These are phyloP conservation scores for Exophiala spinifera DNA, from an alignment of 2,329 filamentous ascomycete species.

Conservation along the genomic window DNA sequence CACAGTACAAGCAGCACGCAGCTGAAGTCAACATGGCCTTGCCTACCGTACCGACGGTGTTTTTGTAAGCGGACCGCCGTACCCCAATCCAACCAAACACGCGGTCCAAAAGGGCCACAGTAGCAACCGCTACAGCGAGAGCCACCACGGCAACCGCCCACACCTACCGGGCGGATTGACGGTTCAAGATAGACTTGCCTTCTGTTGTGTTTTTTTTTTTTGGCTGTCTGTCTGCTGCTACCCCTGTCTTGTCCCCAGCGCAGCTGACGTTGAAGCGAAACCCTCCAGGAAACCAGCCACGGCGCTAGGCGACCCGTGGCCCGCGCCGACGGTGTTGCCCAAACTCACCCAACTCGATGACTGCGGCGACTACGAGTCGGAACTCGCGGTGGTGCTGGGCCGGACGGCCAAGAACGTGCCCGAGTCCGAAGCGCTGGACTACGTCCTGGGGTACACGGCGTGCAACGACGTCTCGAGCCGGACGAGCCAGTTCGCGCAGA, in stretches of 20 bases:
- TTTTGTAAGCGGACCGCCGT: constrained; percentile 35
- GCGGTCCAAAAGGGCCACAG: no score
- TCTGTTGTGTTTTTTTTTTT: no score
- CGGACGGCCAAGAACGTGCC: constrained; percentile 40
- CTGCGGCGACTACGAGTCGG: constrained; percentile 43
- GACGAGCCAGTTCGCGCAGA: constrained; percentile 39
- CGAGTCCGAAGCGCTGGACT: constrained; percentile 37
- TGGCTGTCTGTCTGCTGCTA: no score
- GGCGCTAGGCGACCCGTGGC: constrained; percentile 35
- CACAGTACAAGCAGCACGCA: constrained; percentile 41
- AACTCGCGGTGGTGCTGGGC: constrained; percentile 39
- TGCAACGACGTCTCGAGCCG: constrained; percentile 42
- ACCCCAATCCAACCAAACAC: no score
- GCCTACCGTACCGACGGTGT: constrained; percentile 38
- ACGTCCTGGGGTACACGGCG: constrained; percentile 42
- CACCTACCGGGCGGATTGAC: no score
- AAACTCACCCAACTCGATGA: constrained; percentile 37
- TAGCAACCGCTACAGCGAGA: no score
- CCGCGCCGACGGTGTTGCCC: constrained; percentile 33
- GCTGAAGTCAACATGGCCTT: constrained; percentile 39
- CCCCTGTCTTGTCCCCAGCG: background rate
- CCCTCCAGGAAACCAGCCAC: constrained; percentile 34
- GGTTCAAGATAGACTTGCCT: no score
- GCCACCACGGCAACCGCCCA: no score
- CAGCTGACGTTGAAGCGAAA: no score